Conservation (phyloP, 2,329 filamentous ascomycete species). For the Pseudogymnoascus sp. region DNA sequence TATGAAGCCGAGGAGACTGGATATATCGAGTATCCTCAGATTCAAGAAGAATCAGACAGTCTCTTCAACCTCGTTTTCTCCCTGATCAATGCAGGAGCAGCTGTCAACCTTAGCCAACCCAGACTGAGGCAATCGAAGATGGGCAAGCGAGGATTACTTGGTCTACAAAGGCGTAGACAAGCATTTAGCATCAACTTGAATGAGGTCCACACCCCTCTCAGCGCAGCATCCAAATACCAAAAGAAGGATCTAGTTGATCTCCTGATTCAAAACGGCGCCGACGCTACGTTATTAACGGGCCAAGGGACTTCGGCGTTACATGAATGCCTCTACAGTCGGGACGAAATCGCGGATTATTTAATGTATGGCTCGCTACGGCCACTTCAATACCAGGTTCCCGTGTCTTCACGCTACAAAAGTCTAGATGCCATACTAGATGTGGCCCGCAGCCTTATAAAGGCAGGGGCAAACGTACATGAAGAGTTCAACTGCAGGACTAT, state of each 20-base stretch:
- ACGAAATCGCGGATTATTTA: background rate
- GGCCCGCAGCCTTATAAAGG: background rate
- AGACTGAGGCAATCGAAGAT: too few relatives aligned
- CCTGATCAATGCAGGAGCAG: background rate
- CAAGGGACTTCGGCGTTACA: background rate
- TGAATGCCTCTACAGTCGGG: background rate
- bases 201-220: background rate
- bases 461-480: background rate
- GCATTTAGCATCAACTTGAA: too few relatives aligned
- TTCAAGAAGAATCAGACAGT: background rate
- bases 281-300: background rate
- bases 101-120: background rate
- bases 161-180: too few relatives aligned
- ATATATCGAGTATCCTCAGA: too few relatives aligned
- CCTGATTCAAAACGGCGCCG: background rate
- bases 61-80: background rate
- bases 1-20: too few relatives aligned
- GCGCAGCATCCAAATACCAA: background rate
- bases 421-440: background rate
- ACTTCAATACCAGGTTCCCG: background rate
- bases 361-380: accelerated
- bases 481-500: background rate
- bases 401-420: too few relatives aligned
- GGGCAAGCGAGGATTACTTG: too few relatives aligned
- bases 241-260: background rate